Evolutionary conservation across 2,329 filamentous ascomycete species (phyloP).

Genomic region (Aureobasidium sp.): DNA sequence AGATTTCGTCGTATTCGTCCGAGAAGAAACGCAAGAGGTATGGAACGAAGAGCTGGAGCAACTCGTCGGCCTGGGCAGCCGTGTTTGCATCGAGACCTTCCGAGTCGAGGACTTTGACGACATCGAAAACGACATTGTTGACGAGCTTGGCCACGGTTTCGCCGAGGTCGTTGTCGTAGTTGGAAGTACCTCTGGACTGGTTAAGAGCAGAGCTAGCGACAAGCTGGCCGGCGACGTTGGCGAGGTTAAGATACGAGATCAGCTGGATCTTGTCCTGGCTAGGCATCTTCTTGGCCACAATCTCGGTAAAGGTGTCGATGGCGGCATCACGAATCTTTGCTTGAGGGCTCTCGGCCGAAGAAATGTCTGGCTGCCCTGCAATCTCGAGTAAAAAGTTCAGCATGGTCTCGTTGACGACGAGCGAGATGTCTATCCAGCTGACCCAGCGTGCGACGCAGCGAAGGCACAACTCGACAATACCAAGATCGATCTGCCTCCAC

Average conservation of each 20-base stretch:
- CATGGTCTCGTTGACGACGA: slow-evolving; percentile 86
- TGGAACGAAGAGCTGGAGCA: slow-evolving; percentile 76
- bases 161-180: slow-evolving; percentile 91
- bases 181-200: slow-evolving; percentile 69
- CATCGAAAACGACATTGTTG: slow-evolving; percentile 79
- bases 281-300: slow-evolving; percentile 97
- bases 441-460: slow-evolving; percentile 95
- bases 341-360: slow-evolving; percentile 45
- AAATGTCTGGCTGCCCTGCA: slow-evolving; percentile 61
- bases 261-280: slow-evolving; percentile 86
- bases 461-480: slow-evolving; percentile 79
- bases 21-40: slow-evolving; percentile 89
- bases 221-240: slow-evolving; percentile 76
- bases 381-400: slow-evolving; percentile 78
- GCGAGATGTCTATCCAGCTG: slow-evolving; percentile 94
- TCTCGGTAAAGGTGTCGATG: slow-evolving; percentile 91
- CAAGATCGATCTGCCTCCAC: slow-evolving; percentile 58
- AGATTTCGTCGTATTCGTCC: slow-evolving; percentile 97
- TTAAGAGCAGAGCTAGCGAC: slow-evolving; percentile 73
- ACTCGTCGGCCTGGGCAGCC: slow-evolving; percentile 66
- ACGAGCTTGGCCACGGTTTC: slow-evolving; percentile 93
- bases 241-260: slow-evolving; percentile 82
- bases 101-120: slow-evolving; percentile 78
- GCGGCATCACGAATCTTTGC: slow-evolving; percentile 84
- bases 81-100: slow-evolving; percentile 53